phyloP scores from a whole-genome alignment of 495 filamentous ascomycete genomes.

The Neurospora terricola region DNA sequence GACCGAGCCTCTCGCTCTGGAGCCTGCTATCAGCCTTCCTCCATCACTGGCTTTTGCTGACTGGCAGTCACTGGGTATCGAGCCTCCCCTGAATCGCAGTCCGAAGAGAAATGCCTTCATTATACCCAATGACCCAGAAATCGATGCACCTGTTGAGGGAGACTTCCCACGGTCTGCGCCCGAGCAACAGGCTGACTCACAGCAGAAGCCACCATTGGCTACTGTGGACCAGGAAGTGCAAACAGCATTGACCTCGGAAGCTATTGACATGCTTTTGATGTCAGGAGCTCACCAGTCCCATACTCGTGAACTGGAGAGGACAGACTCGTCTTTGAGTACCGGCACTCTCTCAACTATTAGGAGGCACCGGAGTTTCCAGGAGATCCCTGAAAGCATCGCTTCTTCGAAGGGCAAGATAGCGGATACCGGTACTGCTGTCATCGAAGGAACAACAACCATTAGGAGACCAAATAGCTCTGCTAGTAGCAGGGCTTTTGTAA shows the following conservation, averaged over 20 bases:
- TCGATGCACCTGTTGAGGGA: slow-evolving; percentile 3
- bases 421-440: slow-evolving; percentile 14
- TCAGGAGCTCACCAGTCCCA: slow-evolving; percentile 23
- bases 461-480: slow-evolving; percentile 59
- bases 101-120: slow-evolving; percentile 40
- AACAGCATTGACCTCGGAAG: slow-evolving; percentile 61
- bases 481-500: slow-evolving; percentile 38
- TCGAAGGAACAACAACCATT: slow-evolving; percentile 14
- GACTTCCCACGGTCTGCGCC: slow-evolving; percentile 21
- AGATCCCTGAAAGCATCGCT: slow-evolving; percentile 26
- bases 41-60: slow-evolving; percentile 35
- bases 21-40: slow-evolving; percentile 2
- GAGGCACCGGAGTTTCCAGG: slow-evolving; percentile 26
- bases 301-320: slow-evolving; percentile 13
- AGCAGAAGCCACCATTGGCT: slow-evolving; percentile 25
- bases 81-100: slow-evolving; percentile 38
- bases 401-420: slow-evolving; percentile 25
- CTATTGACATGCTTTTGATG: slow-evolving; percentile 57
- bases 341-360: slow-evolving; percentile 25
- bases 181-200: slow-evolving; percentile 24
- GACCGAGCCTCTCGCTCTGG: neutral
- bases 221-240: slow-evolving; percentile 61
- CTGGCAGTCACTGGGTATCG: slow-evolving; percentile 38
- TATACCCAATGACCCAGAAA: slow-evolving; percentile 30
- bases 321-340: slow-evolving; percentile 15